Evolutionary conservation across 306 rosid species (phyloP).

Genomic region (Prinsepia uniflora): DNA sequence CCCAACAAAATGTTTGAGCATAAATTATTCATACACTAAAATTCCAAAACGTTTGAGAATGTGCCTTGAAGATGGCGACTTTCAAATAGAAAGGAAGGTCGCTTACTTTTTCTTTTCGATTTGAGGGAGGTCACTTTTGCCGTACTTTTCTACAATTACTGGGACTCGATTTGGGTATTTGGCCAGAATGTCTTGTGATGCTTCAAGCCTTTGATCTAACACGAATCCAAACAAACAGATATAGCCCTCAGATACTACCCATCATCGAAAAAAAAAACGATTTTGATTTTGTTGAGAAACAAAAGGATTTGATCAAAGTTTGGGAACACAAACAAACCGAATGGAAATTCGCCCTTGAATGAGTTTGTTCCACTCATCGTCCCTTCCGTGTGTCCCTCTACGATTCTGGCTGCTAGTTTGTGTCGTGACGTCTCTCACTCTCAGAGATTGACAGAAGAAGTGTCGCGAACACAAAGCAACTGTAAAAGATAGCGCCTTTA

Average conservation of each 20-base stretch:
- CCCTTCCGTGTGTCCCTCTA: neutral
- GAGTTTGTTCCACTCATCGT: conserved; percentile 26
- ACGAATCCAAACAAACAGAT: neutral
- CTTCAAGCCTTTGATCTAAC: conserved; percentile 41
- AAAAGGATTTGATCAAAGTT: neutral
- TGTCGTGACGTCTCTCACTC: neutral
- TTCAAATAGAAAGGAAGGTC: neutral
- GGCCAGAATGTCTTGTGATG: conserved; percentile 33
- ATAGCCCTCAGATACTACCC: neutral
- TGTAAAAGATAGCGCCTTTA: neutral
- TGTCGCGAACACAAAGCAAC: neutral
- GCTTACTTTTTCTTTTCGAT: conserved; percentile 80
- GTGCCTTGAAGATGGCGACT: too few species aligned
- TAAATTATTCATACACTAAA: too few species aligned
- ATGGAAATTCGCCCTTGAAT: conserved; percentile 33
- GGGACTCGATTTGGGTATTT: conserved; percentile 49
- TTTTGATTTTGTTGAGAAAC: neutral
- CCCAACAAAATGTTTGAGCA: too few species aligned
- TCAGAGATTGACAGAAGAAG: neutral
- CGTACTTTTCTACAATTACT: conserved; percentile 52
- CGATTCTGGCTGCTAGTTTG: too few species aligned
- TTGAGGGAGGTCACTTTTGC: conserved; percentile 53
- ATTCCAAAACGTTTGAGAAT: too few species aligned
- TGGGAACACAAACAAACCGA: conserved; percentile 18
- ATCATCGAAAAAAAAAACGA: neutral